Percentiles rank a stretch among this genome's conserved stretches.
These are phyloP conservation scores for Nitzschia palea DNA, from an alignment of 108 stramenopile genomes.

Conservation along the genomic window DNA sequence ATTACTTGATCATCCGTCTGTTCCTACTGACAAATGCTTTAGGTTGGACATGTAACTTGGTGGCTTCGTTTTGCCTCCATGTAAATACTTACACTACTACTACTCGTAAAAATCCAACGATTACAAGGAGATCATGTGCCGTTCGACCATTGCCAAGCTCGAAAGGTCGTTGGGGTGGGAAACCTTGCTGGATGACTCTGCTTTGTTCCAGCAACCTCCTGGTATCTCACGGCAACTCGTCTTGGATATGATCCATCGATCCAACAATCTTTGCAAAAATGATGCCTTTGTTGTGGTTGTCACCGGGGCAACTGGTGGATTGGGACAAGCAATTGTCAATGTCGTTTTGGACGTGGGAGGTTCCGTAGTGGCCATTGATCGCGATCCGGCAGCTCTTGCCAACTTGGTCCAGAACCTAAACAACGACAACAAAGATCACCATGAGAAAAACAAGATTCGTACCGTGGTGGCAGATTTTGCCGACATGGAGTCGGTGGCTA, in stretches of 20 bases:
- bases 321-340: not conserved
- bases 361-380: not conserved
- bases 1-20: too few species aligned
- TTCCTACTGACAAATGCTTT: too few species aligned
- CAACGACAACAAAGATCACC: not conserved
- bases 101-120: too few species aligned
- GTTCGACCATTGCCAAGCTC: too few species aligned
- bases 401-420: not conserved
- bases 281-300: conserved; percentile 9
- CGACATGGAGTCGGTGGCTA: conserved; percentile 48
- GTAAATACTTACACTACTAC: too few species aligned
- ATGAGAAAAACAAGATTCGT: not conserved
- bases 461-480: conserved; percentile 31
- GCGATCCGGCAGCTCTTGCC: not conserved
- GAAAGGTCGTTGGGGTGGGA: too few species aligned
- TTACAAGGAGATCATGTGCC: too few species aligned
- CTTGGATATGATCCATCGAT: not conserved
- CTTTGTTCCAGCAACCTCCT: not conserved
- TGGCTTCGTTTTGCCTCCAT: too few species aligned
- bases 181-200: too few species aligned
- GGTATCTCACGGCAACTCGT: not conserved
- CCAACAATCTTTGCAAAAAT: not conserved
- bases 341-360: not conserved
- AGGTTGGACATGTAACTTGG: too few species aligned
- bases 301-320: not conserved